These are phyloP conservation scores for Peltaster fructicola DNA, from an alignment of 2,329 filamentous ascomycete genomes.

Conservation along the genomic window DNA sequence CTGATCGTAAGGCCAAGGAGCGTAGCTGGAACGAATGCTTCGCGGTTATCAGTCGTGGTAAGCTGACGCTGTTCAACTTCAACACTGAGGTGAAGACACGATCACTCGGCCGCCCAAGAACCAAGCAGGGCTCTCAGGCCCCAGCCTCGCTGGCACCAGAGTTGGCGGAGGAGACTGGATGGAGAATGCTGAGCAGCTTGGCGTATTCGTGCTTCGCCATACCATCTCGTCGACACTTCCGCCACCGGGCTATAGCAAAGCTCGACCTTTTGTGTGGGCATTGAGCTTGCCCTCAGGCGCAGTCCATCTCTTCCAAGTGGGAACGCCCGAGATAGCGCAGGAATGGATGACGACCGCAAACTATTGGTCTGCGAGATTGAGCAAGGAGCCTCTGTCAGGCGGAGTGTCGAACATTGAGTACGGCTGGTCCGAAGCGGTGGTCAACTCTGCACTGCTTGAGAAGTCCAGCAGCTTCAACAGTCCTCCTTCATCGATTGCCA, in stretches of 20 bases:
- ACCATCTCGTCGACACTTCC: constrained; percentile 83
- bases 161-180: constrained; percentile 98
- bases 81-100: constrained; percentile 41
- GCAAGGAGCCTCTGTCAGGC: constrained; percentile 80
- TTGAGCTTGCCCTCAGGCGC: constrained; percentile 80
- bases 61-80: constrained; percentile 88
- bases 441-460: constrained; percentile 35
- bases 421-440: constrained; percentile 77
- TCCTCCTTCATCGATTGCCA: constrained; percentile 13
- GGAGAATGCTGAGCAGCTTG: constrained; percentile 81
- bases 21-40: constrained; percentile 91
- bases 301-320: constrained; percentile 95
- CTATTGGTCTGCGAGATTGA: constrained; percentile 91
- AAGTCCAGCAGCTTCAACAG: constrained; percentile 5
- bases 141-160: constrained; percentile 36
- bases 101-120: constrained; percentile 19
- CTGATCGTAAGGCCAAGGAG: constrained; percentile 85
- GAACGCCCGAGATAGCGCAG: constrained; percentile 81
- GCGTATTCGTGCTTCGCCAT: constrained; percentile 73
- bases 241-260: constrained; percentile 80
- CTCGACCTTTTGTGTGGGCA: constrained; percentile 83
- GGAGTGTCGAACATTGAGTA: constrained; percentile 96
- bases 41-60: constrained; percentile 87
- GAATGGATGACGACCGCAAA: constrained; percentile 92
- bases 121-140: constrained; percentile 11